These are phyloP conservation scores for Teunomyces atbi DNA, from an alignment of 805 yeast genomes.

Conservation along the genomic window DNA sequence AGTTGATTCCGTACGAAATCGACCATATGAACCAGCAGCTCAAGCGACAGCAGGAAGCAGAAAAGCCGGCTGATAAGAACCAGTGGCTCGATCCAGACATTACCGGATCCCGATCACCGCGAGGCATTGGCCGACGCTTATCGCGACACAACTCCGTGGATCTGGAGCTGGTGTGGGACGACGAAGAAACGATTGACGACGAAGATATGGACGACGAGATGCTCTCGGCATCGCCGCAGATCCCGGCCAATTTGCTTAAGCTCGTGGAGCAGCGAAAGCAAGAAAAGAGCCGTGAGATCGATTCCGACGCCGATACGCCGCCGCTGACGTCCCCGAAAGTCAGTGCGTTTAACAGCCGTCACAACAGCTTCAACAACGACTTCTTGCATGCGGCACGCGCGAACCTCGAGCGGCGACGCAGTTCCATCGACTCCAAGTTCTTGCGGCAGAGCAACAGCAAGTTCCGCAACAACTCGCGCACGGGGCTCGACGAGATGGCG, in stretches of 20 bases:
- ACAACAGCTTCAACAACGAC: constrained; percentile 18
- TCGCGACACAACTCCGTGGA: constrained; percentile 10
- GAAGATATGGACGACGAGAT: constrained; percentile 44
- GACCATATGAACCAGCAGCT: constrained; percentile 26
- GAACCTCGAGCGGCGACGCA: constrained; percentile 25
- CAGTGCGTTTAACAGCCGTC: constrained; percentile 15
- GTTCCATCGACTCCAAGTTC: constrained; percentile 34
- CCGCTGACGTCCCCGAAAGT: constrained; percentile 33
- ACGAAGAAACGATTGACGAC: constrained; percentile 31
- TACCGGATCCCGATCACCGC: not conserved
- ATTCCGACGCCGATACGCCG: constrained; percentile 15
- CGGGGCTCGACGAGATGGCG: constrained; percentile 9
- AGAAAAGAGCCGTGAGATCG: constrained; percentile 28
- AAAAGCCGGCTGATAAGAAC: not conserved
- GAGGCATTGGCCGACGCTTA: not conserved
- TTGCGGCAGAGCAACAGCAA: constrained; percentile 13
- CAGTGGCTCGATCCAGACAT: not conserved
- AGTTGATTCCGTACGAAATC: constrained; percentile 43
- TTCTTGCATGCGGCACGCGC: constrained; percentile 17
- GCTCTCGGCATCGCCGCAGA: constrained; percentile 65
- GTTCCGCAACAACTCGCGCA: constrained; percentile 12
- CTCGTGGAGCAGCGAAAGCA: constrained; percentile 51
- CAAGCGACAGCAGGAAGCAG: constrained; percentile 13
- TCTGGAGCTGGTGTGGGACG: constrained; percentile 21
- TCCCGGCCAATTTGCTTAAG: constrained; percentile 58